These are phyloP conservation scores for Mimosa pudica DNA, from an alignment of 306 rosid species.

Conservation along the genomic window DNA sequence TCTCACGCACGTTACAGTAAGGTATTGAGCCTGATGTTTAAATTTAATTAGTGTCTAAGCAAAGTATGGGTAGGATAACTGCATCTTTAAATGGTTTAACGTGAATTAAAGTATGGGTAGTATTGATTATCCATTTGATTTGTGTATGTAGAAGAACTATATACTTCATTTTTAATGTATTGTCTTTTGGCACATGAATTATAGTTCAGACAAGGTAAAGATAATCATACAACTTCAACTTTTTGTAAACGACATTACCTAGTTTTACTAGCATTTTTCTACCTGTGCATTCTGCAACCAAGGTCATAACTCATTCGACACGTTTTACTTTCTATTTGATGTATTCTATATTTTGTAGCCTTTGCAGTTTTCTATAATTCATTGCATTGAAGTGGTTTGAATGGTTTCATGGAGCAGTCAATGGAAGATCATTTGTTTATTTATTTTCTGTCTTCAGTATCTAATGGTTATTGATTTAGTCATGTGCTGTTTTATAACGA, in stretches of 20 bases:
- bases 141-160: not conserved
- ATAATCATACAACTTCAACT: not conserved
- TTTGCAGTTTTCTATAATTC: constrained; percentile 18
- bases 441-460: not conserved
- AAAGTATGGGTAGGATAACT: not conserved
- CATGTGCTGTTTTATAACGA: not conserved
- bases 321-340: constrained; percentile 31
- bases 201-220: not conserved
- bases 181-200: not conserved
- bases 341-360: constrained; percentile 22
- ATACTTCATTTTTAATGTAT: constrained; percentile 3
- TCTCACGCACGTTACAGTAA: constrained; percentile 93
- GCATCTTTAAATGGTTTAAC: not conserved
- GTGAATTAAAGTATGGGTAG: not conserved
- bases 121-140: not conserved
- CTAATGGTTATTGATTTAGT: not conserved
- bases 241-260: not conserved
- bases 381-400: not conserved
- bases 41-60: constrained; percentile 17
- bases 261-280: not conserved
- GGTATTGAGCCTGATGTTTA: constrained; percentile 52
- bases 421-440: not conserved
- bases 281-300: not conserved
- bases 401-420: not conserved
- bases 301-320: not conserved